Evolutionary conservation across 257 asterid genomes (phyloP).

Genomic region (Phtheirospermum japonicum): DNA sequence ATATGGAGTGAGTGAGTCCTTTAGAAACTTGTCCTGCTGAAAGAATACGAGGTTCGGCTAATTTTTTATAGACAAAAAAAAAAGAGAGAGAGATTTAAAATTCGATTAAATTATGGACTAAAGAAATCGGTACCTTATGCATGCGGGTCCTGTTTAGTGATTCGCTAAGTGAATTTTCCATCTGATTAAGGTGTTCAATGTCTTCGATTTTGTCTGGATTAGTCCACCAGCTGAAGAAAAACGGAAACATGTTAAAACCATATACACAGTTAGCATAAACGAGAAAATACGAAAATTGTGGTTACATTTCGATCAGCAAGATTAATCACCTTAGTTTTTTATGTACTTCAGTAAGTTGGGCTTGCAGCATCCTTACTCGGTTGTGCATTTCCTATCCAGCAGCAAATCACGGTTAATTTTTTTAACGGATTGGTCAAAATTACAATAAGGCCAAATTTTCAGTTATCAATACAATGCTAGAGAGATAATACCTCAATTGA

Average conservation of each 20-base stretch:
- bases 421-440: conserved; percentile 1
- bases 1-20: conserved; percentile 44
- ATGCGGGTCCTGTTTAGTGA: conserved; percentile 49
- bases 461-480: conserved; percentile 12
- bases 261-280: background rate
- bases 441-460: conserved; percentile 19
- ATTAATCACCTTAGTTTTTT: conserved; percentile 48
- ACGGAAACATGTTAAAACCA: background rate
- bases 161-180: conserved; percentile 65
- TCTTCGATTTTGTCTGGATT: conserved; percentile 71
- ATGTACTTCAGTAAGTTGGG: conserved; percentile 47
- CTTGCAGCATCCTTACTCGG: conserved; percentile 50
- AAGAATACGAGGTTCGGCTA: background rate
- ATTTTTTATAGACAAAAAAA: too few species aligned
- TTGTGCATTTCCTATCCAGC: conserved; percentile 59
- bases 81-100: too few species aligned
- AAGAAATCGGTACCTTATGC: conserved; percentile 44
- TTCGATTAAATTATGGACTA: background rate
- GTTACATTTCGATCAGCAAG: background rate
- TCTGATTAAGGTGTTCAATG: conserved; percentile 62
- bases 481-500: conserved; percentile 55
- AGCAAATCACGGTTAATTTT: conserved; percentile 22
- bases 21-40: conserved; percentile 47
- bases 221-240: conserved; percentile 62
- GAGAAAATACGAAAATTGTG: background rate